Conservation (phyloP, 2,329 filamentous ascomycete genomes). For the Colletotrichum sp. region DNA sequence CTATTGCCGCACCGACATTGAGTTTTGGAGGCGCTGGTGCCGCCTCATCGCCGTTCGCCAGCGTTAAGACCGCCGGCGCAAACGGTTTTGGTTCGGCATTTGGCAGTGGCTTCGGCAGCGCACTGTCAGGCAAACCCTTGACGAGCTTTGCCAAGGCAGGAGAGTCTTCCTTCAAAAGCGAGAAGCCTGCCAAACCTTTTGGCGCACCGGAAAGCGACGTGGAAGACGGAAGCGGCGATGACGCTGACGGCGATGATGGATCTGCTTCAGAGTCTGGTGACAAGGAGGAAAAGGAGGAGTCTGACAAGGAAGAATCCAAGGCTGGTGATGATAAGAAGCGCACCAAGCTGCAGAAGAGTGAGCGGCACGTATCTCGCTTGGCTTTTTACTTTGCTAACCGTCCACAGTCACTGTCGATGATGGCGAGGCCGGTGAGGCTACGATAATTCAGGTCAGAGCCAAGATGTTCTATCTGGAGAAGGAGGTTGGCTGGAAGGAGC, state of each 20-base stretch:
- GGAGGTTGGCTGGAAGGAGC: slow-evolving; percentile 83
- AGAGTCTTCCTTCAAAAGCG: slow-evolving; percentile 52
- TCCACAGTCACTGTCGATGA: slow-evolving; percentile 73
- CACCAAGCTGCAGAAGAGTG: slow-evolving; percentile 72
- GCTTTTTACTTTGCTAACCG: slow-evolving; percentile 28
- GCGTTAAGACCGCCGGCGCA: slow-evolving; percentile 40
- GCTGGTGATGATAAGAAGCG: slow-evolving; percentile 67
- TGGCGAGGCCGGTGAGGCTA: slow-evolving; percentile 83
- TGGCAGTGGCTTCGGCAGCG: slow-evolving; percentile 48
- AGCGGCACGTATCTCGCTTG: slow-evolving; percentile 30
- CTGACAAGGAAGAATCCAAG: slow-evolving; percentile 58
- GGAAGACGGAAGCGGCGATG: slow-evolving; percentile 53
- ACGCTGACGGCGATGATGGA: slow-evolving; percentile 43
- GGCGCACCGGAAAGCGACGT: slow-evolving; percentile 74
- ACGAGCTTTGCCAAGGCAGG: slow-evolving; percentile 74
- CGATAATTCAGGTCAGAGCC: slow-evolving; percentile 75
- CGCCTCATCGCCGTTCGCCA: slow-evolving; percentile 51
- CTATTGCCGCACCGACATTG: slow-evolving; percentile 47
- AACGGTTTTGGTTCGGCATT: slow-evolving; percentile 53
- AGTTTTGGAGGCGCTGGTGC: slow-evolving; percentile 48
- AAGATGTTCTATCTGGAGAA: slow-evolving; percentile 85
- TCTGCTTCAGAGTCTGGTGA: slow-evolving; percentile 37
- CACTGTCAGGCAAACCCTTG: slow-evolving; percentile 51
- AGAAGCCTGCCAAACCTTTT: slow-evolving; percentile 74
- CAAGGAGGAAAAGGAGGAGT: slow-evolving; percentile 55